Evolutionary conservation across 2,329 filamentous ascomycete species (phyloP), one percentile per base, ranked within the genome.

Genomic region (Aureobasidium sp.): DNA sequence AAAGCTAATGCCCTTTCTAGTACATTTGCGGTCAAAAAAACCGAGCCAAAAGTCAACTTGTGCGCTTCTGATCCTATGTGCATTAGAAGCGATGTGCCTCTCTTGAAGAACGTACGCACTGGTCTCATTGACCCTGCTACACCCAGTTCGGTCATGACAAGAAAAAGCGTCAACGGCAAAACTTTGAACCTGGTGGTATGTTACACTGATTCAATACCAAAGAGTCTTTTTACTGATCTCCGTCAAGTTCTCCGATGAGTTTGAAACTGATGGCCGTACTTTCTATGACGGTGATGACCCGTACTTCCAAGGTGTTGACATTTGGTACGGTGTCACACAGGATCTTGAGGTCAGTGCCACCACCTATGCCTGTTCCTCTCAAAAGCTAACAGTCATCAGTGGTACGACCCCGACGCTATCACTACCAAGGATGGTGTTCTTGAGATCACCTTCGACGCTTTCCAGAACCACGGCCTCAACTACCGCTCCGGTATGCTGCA

Each of bases 401-500:
- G 85, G 85, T 88, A 88, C 68, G 86, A 88, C 68, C 86, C 86
- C 5, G 86, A 88, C 70, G 84, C 85, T 16, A 79, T 84, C 2
- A 83, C 80, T 2, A 89, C 86, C 3, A 78, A 76, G 45, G 78
- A 86, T 65, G 86, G 86, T 30, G 81, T 81, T 1, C 76, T 89
- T 42, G 82, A 86, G 68, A 75, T 90, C 55, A 79, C 79, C 49
- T 87, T 90, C 66, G 85, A 88, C 68, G 77, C 80, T 7, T 87
- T 86, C 69, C 73, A 81, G 64, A 89, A 83, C 65, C 86, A 89
- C 69, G 80, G 81, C 52, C 74, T 88, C 27, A 79, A 86, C 63
- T 89, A 86, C 69, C 81, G 86, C 55, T 89, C 86, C 6, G 86
- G 86, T n/a, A 89, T 89, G 86, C 66, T 89, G 9, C 86, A 89